Conservation (phyloP, 2,329 filamentous ascomycete species). For the Neocucurbitaria cava region DNA sequence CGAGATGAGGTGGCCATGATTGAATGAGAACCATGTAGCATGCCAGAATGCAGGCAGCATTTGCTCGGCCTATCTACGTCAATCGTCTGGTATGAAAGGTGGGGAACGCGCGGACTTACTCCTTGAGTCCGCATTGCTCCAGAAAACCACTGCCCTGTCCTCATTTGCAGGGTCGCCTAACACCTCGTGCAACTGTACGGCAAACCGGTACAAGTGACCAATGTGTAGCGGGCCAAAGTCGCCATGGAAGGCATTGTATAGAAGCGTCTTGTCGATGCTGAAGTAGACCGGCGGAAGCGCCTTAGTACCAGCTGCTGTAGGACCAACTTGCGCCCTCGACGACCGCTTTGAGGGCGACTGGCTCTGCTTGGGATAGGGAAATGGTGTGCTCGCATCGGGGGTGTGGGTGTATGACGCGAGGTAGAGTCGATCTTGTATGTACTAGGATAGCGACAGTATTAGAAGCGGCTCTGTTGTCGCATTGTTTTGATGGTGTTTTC, state of each 20-base stretch:
- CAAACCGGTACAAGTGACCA: constrained; percentile 95
- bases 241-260: constrained; percentile 98
- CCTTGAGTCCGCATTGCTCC: constrained; percentile 88
- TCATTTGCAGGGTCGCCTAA: constrained; percentile 90
- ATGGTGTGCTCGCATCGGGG: constrained; percentile 81
- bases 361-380: constrained; percentile 77
- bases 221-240: constrained; percentile 98
- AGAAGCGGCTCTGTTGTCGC: constrained; percentile 15
- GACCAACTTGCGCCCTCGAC: constrained; percentile 67
- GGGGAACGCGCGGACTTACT: constrained; percentile 64
- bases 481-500: constrained; percentile 35
- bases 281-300: constrained; percentile 83
- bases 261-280: constrained; percentile 86
- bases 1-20: constrained; percentile 95
- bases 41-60: constrained; percentile 91
- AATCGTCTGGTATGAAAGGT: constrained; percentile 11
- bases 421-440: constrained; percentile 81
- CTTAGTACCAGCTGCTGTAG: constrained; percentile 61
- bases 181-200: constrained; percentile 93
- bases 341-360: constrained; percentile 78
- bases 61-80: constrained; percentile 73
- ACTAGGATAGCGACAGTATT: constrained; percentile 20
- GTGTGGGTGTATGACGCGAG: constrained; percentile 88
- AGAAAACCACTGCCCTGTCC: constrained; percentile 91
- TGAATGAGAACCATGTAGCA: constrained; percentile 99